Evolutionary conservation across 2,329 filamentous ascomycete species (phyloP), one percentile per base, ranked within the genome.

Genomic region (Cordyceps militaris): DNA sequence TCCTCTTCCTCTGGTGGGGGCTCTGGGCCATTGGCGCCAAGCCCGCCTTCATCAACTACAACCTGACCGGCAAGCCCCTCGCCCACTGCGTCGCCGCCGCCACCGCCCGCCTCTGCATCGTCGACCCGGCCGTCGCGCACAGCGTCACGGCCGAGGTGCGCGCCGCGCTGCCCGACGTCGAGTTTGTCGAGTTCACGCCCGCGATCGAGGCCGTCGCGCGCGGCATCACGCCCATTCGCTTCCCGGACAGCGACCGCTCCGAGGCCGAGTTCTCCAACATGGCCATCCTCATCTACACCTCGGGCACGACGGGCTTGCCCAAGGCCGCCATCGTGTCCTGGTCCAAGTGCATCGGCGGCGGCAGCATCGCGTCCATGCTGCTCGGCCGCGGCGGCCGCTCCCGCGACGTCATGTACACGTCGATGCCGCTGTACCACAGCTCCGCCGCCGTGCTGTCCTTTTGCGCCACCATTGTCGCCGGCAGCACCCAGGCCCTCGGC

Each of bases 31-130:
- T 96, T 59, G 91, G 91, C 11, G 91, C 88, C 0, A 85, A 85
- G 57, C 90, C 91, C 0, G 91, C 91, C 0, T 90, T 94, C 64
- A 87, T 96, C 73, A 96, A 96, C 72, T 93, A 92, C 72, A 94
- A 94, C 67, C 74, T 96, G 50, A 79, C 81, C 0, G 86, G 85
- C 13, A 82, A 86, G 28, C 79, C 89, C 0, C 75, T 96, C 61
- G 70, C 82, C 3, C 91, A 96, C 71, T 93, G 88, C 63, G 76
- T 95, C 46, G 81, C 79, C 62, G 82, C 84, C 1, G 87, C 88
- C 2, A 84, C 80, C 0, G 77, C 88, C 0, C 80, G 79, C 10
- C 66, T 95, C 2, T 74, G 92, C 57, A 69, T 96, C 21, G 79
- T 93, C 10, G 91, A 94, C 63, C 76, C 79, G 0, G 72, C 77